Evolutionary conservation across 768 basidiomycete genomes (phyloP).

Genomic region (Auricularia sp.): DNA sequence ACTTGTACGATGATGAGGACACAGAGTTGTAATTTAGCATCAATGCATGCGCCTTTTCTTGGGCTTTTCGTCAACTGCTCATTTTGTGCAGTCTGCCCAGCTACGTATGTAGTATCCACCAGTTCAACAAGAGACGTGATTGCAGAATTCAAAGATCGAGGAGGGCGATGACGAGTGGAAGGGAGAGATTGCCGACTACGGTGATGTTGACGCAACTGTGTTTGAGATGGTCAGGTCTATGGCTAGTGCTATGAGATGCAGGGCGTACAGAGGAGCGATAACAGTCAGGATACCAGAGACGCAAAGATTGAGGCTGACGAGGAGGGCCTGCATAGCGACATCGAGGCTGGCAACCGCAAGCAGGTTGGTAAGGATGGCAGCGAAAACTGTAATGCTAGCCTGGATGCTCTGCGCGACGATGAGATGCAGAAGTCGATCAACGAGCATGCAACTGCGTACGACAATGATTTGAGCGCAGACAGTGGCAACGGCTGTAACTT

Average conservation of each 20-base stretch:
- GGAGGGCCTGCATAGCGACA: background rate
- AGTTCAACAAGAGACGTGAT: too few relatives aligned
- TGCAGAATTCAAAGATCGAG: background rate
- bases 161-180: background rate
- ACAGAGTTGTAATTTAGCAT: slow-evolving; percentile 47
- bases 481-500: background rate
- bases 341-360: background rate
- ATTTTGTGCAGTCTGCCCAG: too few relatives aligned
- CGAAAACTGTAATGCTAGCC: background rate
- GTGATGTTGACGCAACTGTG: background rate
- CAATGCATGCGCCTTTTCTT: too few relatives aligned
- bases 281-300: background rate
- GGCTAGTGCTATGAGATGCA: background rate
- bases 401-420: background rate
- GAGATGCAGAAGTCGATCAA: too few relatives aligned
- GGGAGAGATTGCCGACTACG: background rate
- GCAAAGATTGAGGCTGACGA: background rate
- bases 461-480: background rate
- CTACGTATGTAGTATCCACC: too few relatives aligned
- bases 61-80: too few relatives aligned
- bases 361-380: background rate
- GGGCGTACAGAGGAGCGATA: background rate
- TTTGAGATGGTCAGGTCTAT: background rate
- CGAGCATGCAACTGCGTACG: background rate
- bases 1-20: slow-evolving; percentile 93